phyloP scores from a whole-genome alignment of 306 rosid genomes.

The Spatholobus suberectus region DNA sequence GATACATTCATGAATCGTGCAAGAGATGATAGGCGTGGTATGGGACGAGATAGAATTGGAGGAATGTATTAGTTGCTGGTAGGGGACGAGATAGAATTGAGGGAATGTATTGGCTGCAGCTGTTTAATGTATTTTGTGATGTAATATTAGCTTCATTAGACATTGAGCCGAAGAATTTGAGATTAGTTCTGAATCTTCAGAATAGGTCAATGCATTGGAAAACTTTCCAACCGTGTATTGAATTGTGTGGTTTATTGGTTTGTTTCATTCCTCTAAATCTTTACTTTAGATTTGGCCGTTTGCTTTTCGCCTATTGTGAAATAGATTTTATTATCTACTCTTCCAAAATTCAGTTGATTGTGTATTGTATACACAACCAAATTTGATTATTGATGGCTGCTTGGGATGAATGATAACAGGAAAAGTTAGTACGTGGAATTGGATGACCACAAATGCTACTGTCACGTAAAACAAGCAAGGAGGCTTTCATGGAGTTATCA shows the following conservation, averaged over 20 bases:
- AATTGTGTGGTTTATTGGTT: constrained; percentile 28
- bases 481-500: too few species aligned
- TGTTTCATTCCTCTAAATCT: not conserved
- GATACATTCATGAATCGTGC: constrained; percentile 57
- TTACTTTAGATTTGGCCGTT: not conserved
- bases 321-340: too few species aligned
- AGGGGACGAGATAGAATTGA: constrained; percentile 71
- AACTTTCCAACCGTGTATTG: constrained; percentile 14
- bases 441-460: not conserved
- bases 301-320: too few species aligned
- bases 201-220: not conserved
- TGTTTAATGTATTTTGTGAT: constrained; percentile 6
- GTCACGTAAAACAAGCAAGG: too few species aligned
- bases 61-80: constrained; percentile 70
- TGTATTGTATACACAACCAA: too few species aligned
- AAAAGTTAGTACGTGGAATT: not conserved
- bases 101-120: constrained; percentile 58
- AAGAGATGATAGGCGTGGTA: constrained; percentile 68
- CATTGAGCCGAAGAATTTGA: constrained; percentile 29
- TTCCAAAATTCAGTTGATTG: too few species aligned
- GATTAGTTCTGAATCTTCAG: constrained; percentile 26
- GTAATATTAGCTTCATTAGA: constrained; percentile 32
- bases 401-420: not conserved
- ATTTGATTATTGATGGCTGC: not conserved
- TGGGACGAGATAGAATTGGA: constrained; percentile 73